Percentiles rank a stretch among this genome's conserved stretches.
These are phyloP conservation scores for Boletus rubescentipes DNA, from an alignment of 768 basidiomycete genomes.

Conservation along the genomic window DNA sequence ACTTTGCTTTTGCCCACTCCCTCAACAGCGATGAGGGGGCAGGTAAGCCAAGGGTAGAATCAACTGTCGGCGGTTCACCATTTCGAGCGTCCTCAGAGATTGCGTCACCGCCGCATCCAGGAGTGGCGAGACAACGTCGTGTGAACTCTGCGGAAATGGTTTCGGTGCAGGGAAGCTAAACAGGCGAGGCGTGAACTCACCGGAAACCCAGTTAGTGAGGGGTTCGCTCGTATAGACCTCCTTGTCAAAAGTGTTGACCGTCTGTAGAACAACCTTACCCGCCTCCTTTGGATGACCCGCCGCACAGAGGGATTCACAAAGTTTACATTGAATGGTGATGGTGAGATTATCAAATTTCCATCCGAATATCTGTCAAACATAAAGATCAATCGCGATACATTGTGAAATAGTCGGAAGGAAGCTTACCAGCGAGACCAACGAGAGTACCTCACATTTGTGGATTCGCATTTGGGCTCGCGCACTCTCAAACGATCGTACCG, in stretches of 20 bases:
- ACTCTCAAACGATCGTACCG: not conserved
- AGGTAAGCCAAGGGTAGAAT: not conserved
- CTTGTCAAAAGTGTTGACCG: not conserved
- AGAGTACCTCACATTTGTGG: not conserved
- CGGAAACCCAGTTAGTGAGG: not conserved
- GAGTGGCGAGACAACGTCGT: not conserved
- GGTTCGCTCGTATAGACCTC: not conserved
- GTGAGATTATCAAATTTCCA: constrained; percentile 5
- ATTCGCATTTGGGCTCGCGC: not conserved
- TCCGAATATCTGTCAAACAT: constrained; percentile 4
- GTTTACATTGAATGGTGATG: not conserved
- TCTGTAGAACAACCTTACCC: not conserved
- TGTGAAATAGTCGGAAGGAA: not conserved
- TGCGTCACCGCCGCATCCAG: not conserved
- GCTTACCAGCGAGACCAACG: not conserved
- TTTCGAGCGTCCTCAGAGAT: too few relatives aligned
- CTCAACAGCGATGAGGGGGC: not conserved
- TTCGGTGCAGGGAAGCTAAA: not conserved
- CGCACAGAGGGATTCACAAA: constrained; percentile 6
- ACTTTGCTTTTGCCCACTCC: not conserved
- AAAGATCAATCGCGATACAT: too few relatives aligned
- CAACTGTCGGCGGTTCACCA: not conserved
- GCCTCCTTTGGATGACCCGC: not conserved
- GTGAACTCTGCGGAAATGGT: not conserved
- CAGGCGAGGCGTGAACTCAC: not conserved